Evolutionary conservation across 139 green algal species (phyloP).

Genomic region (Chlorokybus atmophyticus): DNA sequence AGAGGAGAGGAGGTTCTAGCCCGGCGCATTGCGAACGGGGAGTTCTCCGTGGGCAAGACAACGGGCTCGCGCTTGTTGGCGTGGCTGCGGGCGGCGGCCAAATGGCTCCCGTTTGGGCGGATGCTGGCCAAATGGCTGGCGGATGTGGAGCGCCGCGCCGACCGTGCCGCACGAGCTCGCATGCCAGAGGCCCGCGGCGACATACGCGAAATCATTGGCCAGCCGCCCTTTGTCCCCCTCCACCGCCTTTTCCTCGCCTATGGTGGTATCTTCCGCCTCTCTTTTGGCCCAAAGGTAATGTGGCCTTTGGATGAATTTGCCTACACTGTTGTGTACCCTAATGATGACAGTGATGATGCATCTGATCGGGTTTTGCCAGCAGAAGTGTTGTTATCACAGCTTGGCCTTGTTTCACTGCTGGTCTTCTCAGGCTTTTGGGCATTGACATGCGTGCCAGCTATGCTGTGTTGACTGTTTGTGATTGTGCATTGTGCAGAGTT

Average conservation of each 20-base stretch:
- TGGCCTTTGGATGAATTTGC: conserved; percentile 10
- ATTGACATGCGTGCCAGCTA: too few relatives aligned
- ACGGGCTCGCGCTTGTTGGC: too few relatives aligned
- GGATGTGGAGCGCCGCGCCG: neutral
- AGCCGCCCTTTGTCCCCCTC: conserved; percentile 91
- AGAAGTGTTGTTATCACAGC: too few relatives aligned
- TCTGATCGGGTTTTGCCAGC: too few relatives aligned
- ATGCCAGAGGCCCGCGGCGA: conserved; percentile 74
- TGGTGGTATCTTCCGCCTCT: conserved; percentile 73
- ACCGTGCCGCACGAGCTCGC: conserved; percentile 3
- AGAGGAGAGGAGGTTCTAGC: too few relatives aligned
- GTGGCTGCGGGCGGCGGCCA: too few relatives aligned
- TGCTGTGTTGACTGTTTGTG: too few relatives aligned
- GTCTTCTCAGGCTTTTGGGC: too few relatives aligned
- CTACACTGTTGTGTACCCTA: neutral
- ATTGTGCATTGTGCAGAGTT: conserved; percentile 28
- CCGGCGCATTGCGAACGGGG: too few relatives aligned
- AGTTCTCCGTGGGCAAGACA: too few relatives aligned
- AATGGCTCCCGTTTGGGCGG: neutral
- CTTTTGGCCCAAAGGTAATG: conserved; percentile 80
- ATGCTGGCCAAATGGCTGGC: neutral
- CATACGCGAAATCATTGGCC: conserved; percentile 76
- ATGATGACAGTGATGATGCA: too few relatives aligned
- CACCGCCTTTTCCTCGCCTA: conserved; percentile 73
- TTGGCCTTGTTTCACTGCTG: too few relatives aligned